Evolutionary conservation across 2,329 filamentous ascomycete species (phyloP), one percentile per base, ranked within the genome.

Genomic region (Penicillium janthinellum): DNA sequence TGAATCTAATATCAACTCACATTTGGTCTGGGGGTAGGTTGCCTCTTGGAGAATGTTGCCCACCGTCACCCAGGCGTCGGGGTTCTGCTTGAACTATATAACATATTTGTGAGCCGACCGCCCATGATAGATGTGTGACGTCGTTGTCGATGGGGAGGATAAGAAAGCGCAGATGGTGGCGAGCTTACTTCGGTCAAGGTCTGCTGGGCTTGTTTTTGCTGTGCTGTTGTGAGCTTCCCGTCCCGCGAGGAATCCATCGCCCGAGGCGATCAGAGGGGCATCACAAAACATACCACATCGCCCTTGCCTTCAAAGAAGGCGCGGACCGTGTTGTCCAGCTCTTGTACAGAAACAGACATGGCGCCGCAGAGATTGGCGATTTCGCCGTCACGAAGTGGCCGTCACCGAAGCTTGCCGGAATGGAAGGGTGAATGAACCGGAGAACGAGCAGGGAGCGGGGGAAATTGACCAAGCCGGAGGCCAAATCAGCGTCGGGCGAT

Each of bases 231-330:
- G 31, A 55, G 52, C 52, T 31, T 47, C 25, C 17, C 14, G 31
- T 55, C 20, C 17, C 39, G 5, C 4, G 10, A 53, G 51, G 20
- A 17, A 14, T 54, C 15, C 39, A 34, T 44, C 22, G 17, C 56
- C 63, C 77, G 82, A 69, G 81, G 78, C 68, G 71, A 44, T 61
- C 15, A 48, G 31, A 14, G 28, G 41, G 25, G 22, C 17, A n/a
- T 7, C 1, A 56, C 44, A n/a, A 38, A 58, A 81, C 88, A 72
- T 83, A 96, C 92, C 83, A 92, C 86, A 63, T 97, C 92, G 71
- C 95, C 95, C 78, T 94, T 90, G 77, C 93, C 93, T 82, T 98
- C 94, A 75, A 96, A 99, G 81, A 99, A 98, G 82, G 91, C 88
- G 78, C 91, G 93, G 84, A 98, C 94, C 69, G 92, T 95, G 79